A percentile compares a stretch with the other conserved stretches of the same genome.
Conservation (phyloP, 805 yeast genomes). For the Pichia scutulata region DNA sequence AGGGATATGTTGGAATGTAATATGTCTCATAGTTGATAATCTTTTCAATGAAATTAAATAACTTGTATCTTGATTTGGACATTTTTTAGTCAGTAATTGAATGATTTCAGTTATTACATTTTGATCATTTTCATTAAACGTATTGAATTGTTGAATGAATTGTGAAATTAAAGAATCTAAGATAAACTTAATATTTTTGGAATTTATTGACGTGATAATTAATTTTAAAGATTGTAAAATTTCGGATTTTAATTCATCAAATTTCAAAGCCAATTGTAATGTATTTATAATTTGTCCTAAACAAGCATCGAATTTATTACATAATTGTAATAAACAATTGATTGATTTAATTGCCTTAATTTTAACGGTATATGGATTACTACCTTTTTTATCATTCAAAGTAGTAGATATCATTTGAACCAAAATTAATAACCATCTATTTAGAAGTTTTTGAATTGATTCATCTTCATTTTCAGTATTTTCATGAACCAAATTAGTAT, state of each 20-base stretch:
- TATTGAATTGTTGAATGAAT: slow-evolving; percentile 58
- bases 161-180: slow-evolving; percentile 70
- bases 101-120: slow-evolving; percentile 31
- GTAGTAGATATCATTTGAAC: slow-evolving; percentile 75
- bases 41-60: slow-evolving; percentile 6
- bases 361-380: slow-evolving; percentile 65
- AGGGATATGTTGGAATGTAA: slow-evolving; percentile 4
- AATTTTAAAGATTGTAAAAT: slow-evolving; percentile 64
- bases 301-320: slow-evolving; percentile 40
- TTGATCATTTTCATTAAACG: slow-evolving; percentile 43
- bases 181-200: slow-evolving; percentile 52
- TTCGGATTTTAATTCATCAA: slow-evolving; percentile 47
- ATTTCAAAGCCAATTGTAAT: slow-evolving; percentile 69
- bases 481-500: slow-evolving; percentile 9
- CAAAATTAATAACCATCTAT: slow-evolving; percentile 49
- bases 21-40: slow-evolving; percentile 2
- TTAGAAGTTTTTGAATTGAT: slow-evolving; percentile 15
- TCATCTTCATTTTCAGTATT: slow-evolving; percentile 21
- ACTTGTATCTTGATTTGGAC: slow-evolving; percentile 7
- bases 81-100: not conserved
- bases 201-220: slow-evolving; percentile 49
- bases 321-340: slow-evolving; percentile 50
- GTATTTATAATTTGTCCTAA: slow-evolving; percentile 83
- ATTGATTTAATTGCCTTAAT: slow-evolving; percentile 67
- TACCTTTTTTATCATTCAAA: slow-evolving; percentile 65